phyloP scores from a whole-genome alignment of 257 asterid species.

The Avicennia marina region DNA sequence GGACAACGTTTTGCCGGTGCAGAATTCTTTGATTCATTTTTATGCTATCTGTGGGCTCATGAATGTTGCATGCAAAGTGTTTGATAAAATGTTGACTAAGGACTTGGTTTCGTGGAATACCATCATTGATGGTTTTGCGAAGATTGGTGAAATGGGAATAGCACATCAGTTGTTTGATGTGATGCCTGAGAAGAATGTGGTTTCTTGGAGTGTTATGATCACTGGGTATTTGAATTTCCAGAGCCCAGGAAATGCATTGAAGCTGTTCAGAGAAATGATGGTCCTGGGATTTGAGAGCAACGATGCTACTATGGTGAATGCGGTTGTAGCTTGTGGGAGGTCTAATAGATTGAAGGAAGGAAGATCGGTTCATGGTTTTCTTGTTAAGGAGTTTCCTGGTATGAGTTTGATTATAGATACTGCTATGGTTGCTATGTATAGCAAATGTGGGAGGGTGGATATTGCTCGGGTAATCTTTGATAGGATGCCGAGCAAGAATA shows the following conservation, averaged over 20 bases:
- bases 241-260: conserved; percentile 53
- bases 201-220: conserved; percentile 61
- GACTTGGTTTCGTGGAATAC: conserved; percentile 69
- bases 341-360: conserved; percentile 72
- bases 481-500: conserved; percentile 41
- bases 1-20: conserved; percentile 47
- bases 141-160: conserved; percentile 42
- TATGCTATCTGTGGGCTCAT: conserved; percentile 45
- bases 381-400: conserved; percentile 26
- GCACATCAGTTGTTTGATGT: conserved; percentile 58
- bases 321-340: conserved; percentile 65
- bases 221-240: conserved; percentile 51
- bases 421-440: conserved; percentile 53
- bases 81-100: conserved; percentile 42
- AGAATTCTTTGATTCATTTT: conserved; percentile 58
- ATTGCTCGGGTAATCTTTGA: conserved; percentile 42
- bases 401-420: conserved; percentile 45
- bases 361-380: conserved; percentile 59
- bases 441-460: conserved; percentile 61
- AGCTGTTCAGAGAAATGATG: conserved; percentile 61
- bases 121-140: conserved; percentile 39
- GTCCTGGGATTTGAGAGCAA: conserved; percentile 24
- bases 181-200: conserved; percentile 49
- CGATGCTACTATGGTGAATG: conserved; percentile 44
- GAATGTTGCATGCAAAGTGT: conserved; percentile 32